Evolutionary conservation across 306 rosid species (phyloP).

Genomic region (Dryas drummondii): DNA sequence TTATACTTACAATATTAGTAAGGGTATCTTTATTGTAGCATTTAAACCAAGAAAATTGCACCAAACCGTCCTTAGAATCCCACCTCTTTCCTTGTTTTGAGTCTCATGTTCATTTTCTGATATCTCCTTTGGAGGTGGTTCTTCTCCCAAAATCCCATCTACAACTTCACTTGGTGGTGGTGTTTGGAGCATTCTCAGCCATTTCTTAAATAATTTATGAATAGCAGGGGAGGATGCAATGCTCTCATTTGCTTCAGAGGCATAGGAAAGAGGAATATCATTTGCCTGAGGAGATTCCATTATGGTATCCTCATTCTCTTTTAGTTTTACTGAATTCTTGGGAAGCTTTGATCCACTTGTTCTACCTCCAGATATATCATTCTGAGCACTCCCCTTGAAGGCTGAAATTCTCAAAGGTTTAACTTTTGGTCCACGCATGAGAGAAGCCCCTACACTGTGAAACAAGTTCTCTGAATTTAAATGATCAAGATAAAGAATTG

Average conservation of each 20-base stretch:
- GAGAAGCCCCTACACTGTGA: slow-evolving; percentile 83
- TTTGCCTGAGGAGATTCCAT: slow-evolving; percentile 53
- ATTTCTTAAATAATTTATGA: slow-evolving; percentile 61
- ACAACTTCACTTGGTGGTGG: slow-evolving; percentile 52
- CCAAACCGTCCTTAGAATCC: slow-evolving; percentile 47
- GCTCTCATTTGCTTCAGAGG: slow-evolving; percentile 57
- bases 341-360: slow-evolving; percentile 56
- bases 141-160: slow-evolving; percentile 51
- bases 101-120: slow-evolving; percentile 42
- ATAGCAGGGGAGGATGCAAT: slow-evolving; percentile 58
- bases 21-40: slow-evolving; percentile 66
- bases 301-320: slow-evolving; percentile 50
- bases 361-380: slow-evolving; percentile 53
- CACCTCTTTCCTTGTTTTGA: slow-evolving; percentile 37
- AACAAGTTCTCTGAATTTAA: slow-evolving; percentile 49
- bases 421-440: slow-evolving; percentile 47
- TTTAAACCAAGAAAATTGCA: slow-evolving; percentile 54
- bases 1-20: slow-evolving; percentile 74
- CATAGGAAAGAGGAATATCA: slow-evolving; percentile 54
- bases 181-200: slow-evolving; percentile 64
- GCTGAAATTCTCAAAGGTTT: slow-evolving; percentile 59
- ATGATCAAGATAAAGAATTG: slow-evolving; percentile 22
- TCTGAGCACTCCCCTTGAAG: slow-evolving; percentile 72
- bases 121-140: slow-evolving; percentile 38
- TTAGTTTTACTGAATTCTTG: slow-evolving; percentile 61